A percentile compares a stretch with the other conserved stretches of the same genome.
phyloP scores from a whole-genome alignment of 2,329 filamentous ascomycete species.

The Fusarium dimerum region DNA sequence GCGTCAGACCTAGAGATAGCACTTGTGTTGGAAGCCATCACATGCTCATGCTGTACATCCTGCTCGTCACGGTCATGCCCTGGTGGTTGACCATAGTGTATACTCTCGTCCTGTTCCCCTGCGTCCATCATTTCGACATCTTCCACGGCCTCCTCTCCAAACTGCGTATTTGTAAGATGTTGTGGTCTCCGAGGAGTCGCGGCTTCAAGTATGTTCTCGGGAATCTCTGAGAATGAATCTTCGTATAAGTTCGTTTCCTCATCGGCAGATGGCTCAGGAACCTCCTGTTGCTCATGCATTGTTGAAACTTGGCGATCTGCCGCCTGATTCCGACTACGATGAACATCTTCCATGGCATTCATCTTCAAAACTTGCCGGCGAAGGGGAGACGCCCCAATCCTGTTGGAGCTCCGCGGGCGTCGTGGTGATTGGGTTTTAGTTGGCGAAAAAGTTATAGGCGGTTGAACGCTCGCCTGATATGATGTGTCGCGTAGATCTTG shows the following conservation, averaged over 20 bases:
- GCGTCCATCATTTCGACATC: slow-evolving; percentile 17
- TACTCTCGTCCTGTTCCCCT: background rate
- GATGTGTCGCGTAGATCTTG: slow-evolving; percentile 11
- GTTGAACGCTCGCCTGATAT: slow-evolving; percentile 17
- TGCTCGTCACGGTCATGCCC: slow-evolving; percentile 8
- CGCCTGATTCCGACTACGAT: slow-evolving; percentile 2
- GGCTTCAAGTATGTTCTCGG: slow-evolving; percentile 50
- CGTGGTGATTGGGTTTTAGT: slow-evolving; percentile 28
- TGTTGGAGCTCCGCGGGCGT: slow-evolving; percentile 39
- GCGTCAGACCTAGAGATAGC: slow-evolving; percentile 40
- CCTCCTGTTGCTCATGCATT: slow-evolving; percentile 5
- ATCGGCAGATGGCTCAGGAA: slow-evolving; percentile 17
- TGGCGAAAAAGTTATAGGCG: slow-evolving; percentile 20
- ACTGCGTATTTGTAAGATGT: background rate
- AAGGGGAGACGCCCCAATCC: slow-evolving; percentile 30
- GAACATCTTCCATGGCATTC: slow-evolving; percentile 27
- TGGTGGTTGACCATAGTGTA: background rate
- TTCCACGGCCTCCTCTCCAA: slow-evolving; percentile 7
- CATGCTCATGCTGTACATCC: slow-evolving; percentile 9
- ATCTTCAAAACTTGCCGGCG: slow-evolving; percentile 36
- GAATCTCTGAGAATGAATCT: slow-evolving; percentile 60
- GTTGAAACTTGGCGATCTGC: slow-evolving; percentile 8
- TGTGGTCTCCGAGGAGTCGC: slow-evolving; percentile 44
- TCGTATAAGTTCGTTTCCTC: slow-evolving; percentile 45
- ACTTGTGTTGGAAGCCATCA: slow-evolving; percentile 31